Evolutionary conservation across 169 alveolate species (phyloP), one percentile per base, ranked within the genome.

Genomic region (Toxoplasma gondii): DNA sequence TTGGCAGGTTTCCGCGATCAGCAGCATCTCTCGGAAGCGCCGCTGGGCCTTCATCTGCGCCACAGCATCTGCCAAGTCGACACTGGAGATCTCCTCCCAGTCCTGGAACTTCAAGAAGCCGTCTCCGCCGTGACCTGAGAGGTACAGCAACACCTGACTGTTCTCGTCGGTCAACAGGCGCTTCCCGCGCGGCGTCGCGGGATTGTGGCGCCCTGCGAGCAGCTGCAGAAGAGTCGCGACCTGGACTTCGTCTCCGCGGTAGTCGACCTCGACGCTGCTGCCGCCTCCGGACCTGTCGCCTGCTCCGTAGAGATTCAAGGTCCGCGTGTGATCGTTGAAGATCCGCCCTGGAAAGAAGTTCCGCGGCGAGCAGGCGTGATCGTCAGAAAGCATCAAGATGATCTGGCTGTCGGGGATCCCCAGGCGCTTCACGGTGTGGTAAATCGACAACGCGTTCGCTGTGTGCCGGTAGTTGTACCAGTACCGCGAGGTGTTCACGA

Each of bases 391-490:
- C 96, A 97, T 97, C 88, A 98, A 95, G 54, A 98, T 97, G 82
- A 98, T 97, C 96, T 91, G 95, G 24, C 49, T 98, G 94, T 98
- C 99, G 53, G 97, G 96, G 49, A 98, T 94, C 45, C 99, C 99
- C 67, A 93, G 95, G 41, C 97, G 96, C 95, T 97, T 97, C 83
- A 98, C 95, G n/a, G 95, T 95, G 91, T 96, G 95, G 88, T 98
- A 98, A 93, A 97, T 94, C 44, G 97, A 93, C n/a, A 98, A 93
- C n/a, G 98, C 97, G 78, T 98, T 98, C 81, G 97, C 97, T 19
- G 98, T 96, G 93, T 98, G 99, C 83, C 99, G 96, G 96, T 98
- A 98, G 95, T 98, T 98, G 94, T 97, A 97, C 96, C 97, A 97
- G 94, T 95, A 97, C 92, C 98, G 97, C n/a, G 99, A 97, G 34